A percentile compares a stretch with the other conserved stretches of the same genome.
phyloP scores from a whole-genome alignment of 805 yeast species.

The Priceomyces melissophilus region DNA sequence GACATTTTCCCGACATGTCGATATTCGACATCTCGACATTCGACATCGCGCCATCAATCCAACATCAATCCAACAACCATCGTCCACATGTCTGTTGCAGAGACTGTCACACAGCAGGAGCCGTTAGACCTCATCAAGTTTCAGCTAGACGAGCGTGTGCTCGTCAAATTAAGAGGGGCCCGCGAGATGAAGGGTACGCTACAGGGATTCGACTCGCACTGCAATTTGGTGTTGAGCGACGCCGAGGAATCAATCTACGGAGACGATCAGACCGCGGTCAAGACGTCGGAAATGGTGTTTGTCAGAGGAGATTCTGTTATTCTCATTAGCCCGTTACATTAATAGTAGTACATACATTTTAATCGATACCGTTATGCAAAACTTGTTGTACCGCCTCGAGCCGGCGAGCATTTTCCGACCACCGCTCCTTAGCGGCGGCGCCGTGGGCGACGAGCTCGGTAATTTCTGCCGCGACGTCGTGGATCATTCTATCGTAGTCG shows the following conservation, averaged over 20 bases:
- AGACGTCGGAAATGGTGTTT: slow-evolving; percentile 82
- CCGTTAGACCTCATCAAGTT: slow-evolving; percentile 90
- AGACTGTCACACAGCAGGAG: slow-evolving; percentile 39
- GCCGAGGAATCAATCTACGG: slow-evolving; percentile 79
- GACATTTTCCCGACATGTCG: too few relatives aligned
- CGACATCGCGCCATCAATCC: too few relatives aligned
- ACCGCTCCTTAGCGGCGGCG: slow-evolving; percentile 27
- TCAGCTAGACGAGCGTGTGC: slow-evolving; percentile 81
- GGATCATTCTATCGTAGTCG: slow-evolving; percentile 32
- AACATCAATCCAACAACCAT: too few relatives aligned
- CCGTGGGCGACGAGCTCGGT: slow-evolving; percentile 29
- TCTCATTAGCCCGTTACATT: slow-evolving; percentile 53
- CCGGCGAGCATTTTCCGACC: slow-evolving; percentile 33
- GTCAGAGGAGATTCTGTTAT: slow-evolving; percentile 98
- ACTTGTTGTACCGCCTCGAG: slow-evolving; percentile 25
- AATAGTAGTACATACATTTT: slow-evolving; percentile 7
- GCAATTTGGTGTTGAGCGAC: slow-evolving; percentile 92
- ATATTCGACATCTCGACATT: not conserved
- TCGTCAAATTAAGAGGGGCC: slow-evolving; percentile 89
- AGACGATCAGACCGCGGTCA: slow-evolving; percentile 48
- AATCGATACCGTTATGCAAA: slow-evolving; percentile 8
- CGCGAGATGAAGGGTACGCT: slow-evolving; percentile 87
- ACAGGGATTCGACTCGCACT: slow-evolving; percentile 95
- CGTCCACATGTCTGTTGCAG: not conserved
- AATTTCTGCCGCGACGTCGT: slow-evolving; percentile 20